Evolutionary conservation across 1,284 basidiomycete genomes (phyloP), one percentile per base, ranked within the genome.

Genomic region (Apiotrichum porosum): DNA sequence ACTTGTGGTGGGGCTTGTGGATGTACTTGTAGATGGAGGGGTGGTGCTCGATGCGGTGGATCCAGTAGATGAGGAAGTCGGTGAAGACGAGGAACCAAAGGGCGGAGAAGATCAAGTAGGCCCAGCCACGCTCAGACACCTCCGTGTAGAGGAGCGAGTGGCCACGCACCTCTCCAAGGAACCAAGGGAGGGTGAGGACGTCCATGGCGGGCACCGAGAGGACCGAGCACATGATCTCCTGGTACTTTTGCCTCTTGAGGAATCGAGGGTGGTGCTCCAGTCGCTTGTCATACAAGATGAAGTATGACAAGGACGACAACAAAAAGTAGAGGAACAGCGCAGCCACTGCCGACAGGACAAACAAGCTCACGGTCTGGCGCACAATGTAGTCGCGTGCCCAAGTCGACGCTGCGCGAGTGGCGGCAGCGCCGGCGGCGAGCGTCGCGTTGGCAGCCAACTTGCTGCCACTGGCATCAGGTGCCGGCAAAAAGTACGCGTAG

Each of bases 1-100:
- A 98, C 75, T 90, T 95, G 80, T 98, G 94, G 73, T 98, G 94
- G 0, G 93, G 90, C 74, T 95, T 97, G 75, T 95, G 93, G 42
- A 97, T 63, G 60, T 80, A 77, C 73, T 94, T 97, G 80, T 98
- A 98, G 50, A 95, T 67, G 21, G 79, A 53, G 0, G 93, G 94
- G 57, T 88, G 79, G 70, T 98, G 19, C 51, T 95, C 79, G 73
- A 81, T 77, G n/a, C 94, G 83, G 69, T 98, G 94, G 21, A 93
- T 79, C 88, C 91, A 94, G 73, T 97, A 97, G 61, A 97, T 89
- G 58, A 80, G 77, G 55, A 86, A 86, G 73, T 97, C 93, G 30
- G 93, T 97, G 72, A 94, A 93, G 15, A 90, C 60, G 47, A 97
- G 76, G 79, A 91, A 97, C 49, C 84, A 83, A 5, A 64, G 57